phyloP scores from a whole-genome alignment of 805 yeast genomes.

The Ogataea pignaliae region DNA sequence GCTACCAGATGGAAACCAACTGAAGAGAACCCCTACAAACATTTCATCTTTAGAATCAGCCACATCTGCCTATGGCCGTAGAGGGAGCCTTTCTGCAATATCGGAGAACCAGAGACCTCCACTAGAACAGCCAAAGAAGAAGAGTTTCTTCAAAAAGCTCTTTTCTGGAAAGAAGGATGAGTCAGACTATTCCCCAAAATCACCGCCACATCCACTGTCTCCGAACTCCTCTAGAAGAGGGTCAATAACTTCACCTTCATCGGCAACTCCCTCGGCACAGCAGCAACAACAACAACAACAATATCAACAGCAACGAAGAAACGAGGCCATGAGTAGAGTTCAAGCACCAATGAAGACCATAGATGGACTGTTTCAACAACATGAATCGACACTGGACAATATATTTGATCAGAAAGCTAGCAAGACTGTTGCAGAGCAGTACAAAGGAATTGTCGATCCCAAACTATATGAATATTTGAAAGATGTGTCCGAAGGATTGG shows the following conservation, averaged over 20 bases:
- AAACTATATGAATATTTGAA: constrained; percentile 43
- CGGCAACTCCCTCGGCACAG: background rate
- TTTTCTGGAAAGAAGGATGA: constrained; percentile 23
- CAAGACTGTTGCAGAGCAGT: constrained; percentile 16
- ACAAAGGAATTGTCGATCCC: constrained; percentile 36
- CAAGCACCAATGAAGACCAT: background rate
- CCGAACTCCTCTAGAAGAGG: constrained; percentile 4
- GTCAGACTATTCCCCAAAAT: constrained; percentile 2
- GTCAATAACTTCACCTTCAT: background rate
- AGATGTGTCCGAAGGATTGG: constrained; percentile 13
- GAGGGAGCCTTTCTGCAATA: background rate
- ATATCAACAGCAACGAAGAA: background rate
- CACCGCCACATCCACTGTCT: background rate
- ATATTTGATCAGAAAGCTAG: constrained; percentile 9
- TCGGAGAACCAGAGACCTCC: background rate
- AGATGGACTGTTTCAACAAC: constrained; percentile 11
- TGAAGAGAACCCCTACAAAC: constrained; percentile 28
- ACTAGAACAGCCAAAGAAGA: constrained; percentile 9
- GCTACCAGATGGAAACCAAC: background rate
- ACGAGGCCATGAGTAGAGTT: background rate
- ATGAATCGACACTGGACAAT: background rate
- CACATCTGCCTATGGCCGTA: constrained; percentile 1
- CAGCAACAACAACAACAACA: background rate
- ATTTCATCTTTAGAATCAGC: constrained; percentile 10
- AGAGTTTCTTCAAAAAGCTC: constrained; percentile 17